Conservation (phyloP, 1,139 yeast species). For the Diutina pseudorugosa region DNA sequence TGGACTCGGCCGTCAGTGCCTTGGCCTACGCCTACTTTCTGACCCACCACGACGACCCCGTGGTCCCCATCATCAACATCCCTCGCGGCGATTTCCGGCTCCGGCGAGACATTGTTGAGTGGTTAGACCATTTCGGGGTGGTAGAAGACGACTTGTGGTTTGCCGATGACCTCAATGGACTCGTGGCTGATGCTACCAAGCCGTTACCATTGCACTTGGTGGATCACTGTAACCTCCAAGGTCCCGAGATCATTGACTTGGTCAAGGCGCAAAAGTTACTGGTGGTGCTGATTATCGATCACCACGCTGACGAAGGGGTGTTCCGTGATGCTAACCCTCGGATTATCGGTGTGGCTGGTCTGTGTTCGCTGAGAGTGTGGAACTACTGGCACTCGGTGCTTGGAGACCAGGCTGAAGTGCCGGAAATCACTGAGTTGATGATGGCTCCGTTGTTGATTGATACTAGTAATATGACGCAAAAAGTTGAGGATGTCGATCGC, state of each 20-base stretch:
- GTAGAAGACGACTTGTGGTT: conserved; percentile 42
- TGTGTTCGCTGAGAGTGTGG: conserved; percentile 67
- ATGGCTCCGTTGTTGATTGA: conserved; percentile 65
- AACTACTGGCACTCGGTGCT: conserved; percentile 39
- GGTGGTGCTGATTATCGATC: conserved; percentile 66
- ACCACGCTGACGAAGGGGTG: conserved; percentile 63
- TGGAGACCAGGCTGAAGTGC: conserved; percentile 10
- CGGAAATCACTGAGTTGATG: conserved; percentile 30
- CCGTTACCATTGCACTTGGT: conserved; percentile 44
- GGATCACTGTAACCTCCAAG: conserved; percentile 72
- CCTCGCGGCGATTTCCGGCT: conserved; percentile 51
- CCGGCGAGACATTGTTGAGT: conserved; percentile 56
- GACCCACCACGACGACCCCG: conserved; percentile 10
- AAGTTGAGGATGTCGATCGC: conserved; percentile 44
- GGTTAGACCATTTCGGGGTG: conserved; percentile 39
- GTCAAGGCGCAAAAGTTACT: conserved; percentile 14
- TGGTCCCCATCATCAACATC: conserved; percentile 65
- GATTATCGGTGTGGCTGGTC: conserved; percentile 51
- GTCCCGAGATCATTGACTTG: conserved; percentile 20
- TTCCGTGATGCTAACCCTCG: conserved; percentile 43
- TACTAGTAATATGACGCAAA: conserved; percentile 50
- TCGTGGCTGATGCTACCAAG: conserved; percentile 9
- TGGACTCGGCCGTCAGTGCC: conserved; percentile 78
- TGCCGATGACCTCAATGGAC: conserved; percentile 42
- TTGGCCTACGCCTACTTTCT: conserved; percentile 56